Evolutionary conservation across 352 stramenopile genomes (phyloP), one percentile per base, ranked within the genome.

Genomic region (Blastocystis sp.): DNA sequence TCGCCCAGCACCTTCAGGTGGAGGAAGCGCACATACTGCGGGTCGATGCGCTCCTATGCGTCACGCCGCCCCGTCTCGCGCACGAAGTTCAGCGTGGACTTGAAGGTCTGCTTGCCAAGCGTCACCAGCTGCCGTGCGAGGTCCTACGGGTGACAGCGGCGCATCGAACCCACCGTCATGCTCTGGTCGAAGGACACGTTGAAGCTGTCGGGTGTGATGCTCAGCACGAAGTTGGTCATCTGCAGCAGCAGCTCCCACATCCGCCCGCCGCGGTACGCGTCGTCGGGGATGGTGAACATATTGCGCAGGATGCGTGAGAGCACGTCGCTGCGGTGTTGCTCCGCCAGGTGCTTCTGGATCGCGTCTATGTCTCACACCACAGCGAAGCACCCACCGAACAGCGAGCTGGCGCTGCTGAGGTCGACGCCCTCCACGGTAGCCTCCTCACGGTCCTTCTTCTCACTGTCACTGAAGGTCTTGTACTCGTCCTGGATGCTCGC

Each of bases 1-100:
- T 84, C 74, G 9, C 74, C 74, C 11, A 84, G 28, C 11, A 84
- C 38, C 28, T 84, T 84, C n/a, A 84, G 52, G 40, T 84, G 74
- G 17, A 84, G 56, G 60, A 84, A 84, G 21, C 74, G 74, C 4
- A 84, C 74, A 2, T 84, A 84, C 10, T 56, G 48, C 10, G 59
- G 56, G 66, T 84, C 74, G 23, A 84, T 67, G 1, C 38, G 70
- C 28, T 81, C 70, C 66, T 66, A 81, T 4, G 9, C n/a, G 28
- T 81, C 11, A 81, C 21, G 4, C 41, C 23, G 7, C 7, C 10
- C 5, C 7, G 2, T 62, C 34, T n/a, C 2, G 1, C 17, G 1
- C 34, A 64, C 43, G 28, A 62, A 41, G 48, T 56, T 56, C 5
- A 56, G 48, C 5, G 41, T 43, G 14, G 5, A 40, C 53, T 67